Percentiles rank a stretch among this genome's conserved stretches.
Conservation (phyloP, 441 rosid genomes). For the Geranium incanum region DNA sequence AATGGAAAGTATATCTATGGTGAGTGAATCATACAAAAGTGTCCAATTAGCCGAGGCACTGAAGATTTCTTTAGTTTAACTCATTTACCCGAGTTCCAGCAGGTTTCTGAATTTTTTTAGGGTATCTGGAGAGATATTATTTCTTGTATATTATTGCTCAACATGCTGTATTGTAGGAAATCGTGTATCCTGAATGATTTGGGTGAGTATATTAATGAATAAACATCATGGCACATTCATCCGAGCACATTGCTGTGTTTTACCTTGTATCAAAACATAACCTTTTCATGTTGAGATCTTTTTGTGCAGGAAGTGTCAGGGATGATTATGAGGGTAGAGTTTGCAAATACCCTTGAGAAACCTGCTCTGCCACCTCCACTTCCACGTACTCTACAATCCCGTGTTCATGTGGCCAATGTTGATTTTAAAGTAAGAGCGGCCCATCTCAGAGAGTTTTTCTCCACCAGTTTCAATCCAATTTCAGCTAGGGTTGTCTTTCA, state of each 20-base stretch:
- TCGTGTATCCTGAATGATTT: not conserved
- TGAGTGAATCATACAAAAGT: no score
- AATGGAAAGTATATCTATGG: not conserved
- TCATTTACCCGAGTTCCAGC: not conserved
- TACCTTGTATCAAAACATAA: not conserved
- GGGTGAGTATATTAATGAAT: not conserved
- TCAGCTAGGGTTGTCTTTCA: slow-evolving; percentile 66
- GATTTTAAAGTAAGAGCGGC: slow-evolving; percentile 75
- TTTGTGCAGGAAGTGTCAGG: slow-evolving; percentile 60
- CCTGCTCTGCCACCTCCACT: slow-evolving; percentile 23
- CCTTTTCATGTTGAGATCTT: not conserved
- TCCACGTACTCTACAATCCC: no score
- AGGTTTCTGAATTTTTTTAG: not conserved
- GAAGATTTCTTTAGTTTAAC: not conserved
- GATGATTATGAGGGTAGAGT: slow-evolving; percentile 58
- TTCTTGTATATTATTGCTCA: not conserved
- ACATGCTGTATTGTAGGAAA: not conserved
- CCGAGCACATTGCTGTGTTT: no score
- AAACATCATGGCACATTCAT: no score
- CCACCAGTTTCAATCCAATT: slow-evolving; percentile 45
- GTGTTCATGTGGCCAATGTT: slow-evolving; percentile 64
- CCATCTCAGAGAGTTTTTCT: slow-evolving; percentile 66
- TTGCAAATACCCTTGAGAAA: slow-evolving; percentile 60
- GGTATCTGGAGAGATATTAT: not conserved
- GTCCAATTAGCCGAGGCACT: not conserved